Base-by-base conservation (phyloP, 805 yeast species). In the Metschnikowia shivogae region DNA sequence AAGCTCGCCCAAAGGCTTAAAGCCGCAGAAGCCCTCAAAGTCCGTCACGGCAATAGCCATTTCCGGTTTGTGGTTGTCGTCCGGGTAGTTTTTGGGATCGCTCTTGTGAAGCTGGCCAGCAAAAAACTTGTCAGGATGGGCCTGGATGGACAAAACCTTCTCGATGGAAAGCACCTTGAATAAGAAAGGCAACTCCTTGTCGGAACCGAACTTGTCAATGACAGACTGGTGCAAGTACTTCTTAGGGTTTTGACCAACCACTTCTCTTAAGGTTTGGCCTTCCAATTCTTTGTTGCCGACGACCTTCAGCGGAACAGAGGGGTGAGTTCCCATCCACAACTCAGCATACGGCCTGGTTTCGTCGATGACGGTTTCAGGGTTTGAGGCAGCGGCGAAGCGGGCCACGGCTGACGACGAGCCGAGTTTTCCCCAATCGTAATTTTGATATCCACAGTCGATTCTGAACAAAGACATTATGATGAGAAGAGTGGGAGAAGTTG, bases 251-350 rank as follows among this genome's bases (percentile, higher is more conserved):
- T 67, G 63, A n/a, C 72, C 65, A 44, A 92, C 78, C 31, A 87
- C 62, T 14, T 86, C 86, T 49, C 89, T 74, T 62, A 93, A 74
- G 17, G 80, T 74, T 54, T 76, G 68, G 28, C 83, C 83, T 17
- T 53, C 50, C 19, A 55, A 59, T 5, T 42, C 34, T 7, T 49
- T 55, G 28, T 59, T 62, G 24, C 69, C 77, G 22, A 76, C 74
- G 39, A 78, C 76, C 39, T 67, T 67, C 14, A 96, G 84, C 26
- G 98, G 97, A 10, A 86, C 89, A 37, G 86, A 86, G 43, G 95
- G 92, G 63, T 93, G 99, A 22, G 98, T 89, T 33, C 99, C 99
- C 99, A 93, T 93, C 99, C 99, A 93, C 55, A 93, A 74, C 66
- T 93, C 99, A 13, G 99, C 99, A 61, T 93, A 93, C 9, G 99